phyloP scores from a whole-genome alignment of 2,329 filamentous ascomycete genomes.

The Juglanconis juglandina region DNA sequence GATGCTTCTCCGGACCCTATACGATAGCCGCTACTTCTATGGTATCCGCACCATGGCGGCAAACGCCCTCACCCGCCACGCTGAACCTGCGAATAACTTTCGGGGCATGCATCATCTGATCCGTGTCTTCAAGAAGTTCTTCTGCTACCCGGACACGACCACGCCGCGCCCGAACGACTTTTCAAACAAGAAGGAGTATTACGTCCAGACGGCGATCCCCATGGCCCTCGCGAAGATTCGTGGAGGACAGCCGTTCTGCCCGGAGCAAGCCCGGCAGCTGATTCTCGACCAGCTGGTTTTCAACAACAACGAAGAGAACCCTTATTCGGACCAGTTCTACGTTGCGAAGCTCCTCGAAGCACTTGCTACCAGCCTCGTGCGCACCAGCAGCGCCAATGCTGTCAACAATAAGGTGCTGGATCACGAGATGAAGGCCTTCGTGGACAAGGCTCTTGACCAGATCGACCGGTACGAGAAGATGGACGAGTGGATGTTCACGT shows the following conservation, averaged over 20 bases:
- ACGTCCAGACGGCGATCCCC: constrained; percentile 79
- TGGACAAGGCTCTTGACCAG: constrained; percentile 55
- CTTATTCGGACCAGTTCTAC: constrained; percentile 86
- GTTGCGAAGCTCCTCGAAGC: constrained; percentile 72
- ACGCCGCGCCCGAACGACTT: constrained; percentile 92
- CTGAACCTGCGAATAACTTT: constrained; percentile 65
- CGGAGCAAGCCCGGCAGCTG: constrained; percentile 74
- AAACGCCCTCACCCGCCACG: constrained; percentile 72
- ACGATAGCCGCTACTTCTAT: constrained; percentile 90
- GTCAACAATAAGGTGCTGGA: constrained; percentile 39
- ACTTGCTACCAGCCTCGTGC: constrained; percentile 56
- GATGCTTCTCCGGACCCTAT: constrained; percentile 81
- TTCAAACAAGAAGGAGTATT: constrained; percentile 77
- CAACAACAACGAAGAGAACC: constrained; percentile 91
- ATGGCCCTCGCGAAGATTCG: constrained; percentile 76
- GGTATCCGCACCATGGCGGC: constrained; percentile 87
- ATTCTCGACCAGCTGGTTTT: constrained; percentile 85
- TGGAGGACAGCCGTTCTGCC: constrained; percentile 71
- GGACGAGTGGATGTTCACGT: constrained; percentile 66
- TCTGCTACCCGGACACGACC: constrained; percentile 73
- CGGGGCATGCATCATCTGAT: constrained; percentile 81
- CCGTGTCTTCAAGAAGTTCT: constrained; percentile 82
- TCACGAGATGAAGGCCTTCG: constrained; percentile 43
- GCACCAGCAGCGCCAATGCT: constrained; percentile 44
- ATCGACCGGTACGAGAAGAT: constrained; percentile 65